These are phyloP conservation scores for Barnettozyma wickerhamii DNA, from an alignment of 805 yeast genomes.

Conservation along the genomic window DNA sequence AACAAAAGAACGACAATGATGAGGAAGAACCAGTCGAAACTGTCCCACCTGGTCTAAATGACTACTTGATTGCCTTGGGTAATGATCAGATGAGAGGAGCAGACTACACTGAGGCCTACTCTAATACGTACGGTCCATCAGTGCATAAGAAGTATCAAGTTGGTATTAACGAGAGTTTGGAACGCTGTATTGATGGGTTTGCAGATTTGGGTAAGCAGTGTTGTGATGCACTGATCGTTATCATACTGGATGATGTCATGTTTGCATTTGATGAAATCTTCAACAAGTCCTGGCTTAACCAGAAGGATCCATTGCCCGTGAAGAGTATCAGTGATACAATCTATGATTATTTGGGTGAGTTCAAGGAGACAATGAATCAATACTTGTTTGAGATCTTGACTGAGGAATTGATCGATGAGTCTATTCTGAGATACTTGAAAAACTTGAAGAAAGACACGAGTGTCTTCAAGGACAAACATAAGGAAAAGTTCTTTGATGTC, in stretches of 20 bases:
- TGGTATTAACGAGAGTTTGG: conserved; percentile 53
- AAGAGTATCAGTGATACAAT: conserved; percentile 66
- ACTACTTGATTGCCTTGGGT: conserved; percentile 76
- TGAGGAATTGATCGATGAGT: conserved; percentile 50
- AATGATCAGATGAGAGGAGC: conserved; percentile 79
- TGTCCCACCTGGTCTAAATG: conserved; percentile 72
- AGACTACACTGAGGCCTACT: conserved; percentile 64
- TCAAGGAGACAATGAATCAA: conserved; percentile 47
- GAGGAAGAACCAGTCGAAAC: conserved; percentile 37
- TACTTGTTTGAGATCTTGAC: conserved; percentile 49
- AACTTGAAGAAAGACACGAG: conserved; percentile 40
- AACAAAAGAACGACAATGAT: conserved; percentile 28
- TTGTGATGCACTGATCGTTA: conserved; percentile 47
- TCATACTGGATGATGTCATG: conserved; percentile 68
- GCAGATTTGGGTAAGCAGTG: conserved; percentile 69
- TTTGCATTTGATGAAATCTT: conserved; percentile 60
- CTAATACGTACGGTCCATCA: conserved; percentile 58
- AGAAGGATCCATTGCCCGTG: conserved; percentile 43
- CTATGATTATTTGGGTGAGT: conserved; percentile 68
- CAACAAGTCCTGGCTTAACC: conserved; percentile 56
- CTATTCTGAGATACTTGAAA: conserved; percentile 44
- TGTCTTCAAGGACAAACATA: conserved; percentile 33
- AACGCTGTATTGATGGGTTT: conserved; percentile 71
- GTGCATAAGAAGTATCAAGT: conserved; percentile 61
- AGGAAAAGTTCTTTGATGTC: conserved; percentile 41